phyloP scores from a whole-genome alignment of 352 stramenopile species.

The Pythium phragmitis region DNA sequence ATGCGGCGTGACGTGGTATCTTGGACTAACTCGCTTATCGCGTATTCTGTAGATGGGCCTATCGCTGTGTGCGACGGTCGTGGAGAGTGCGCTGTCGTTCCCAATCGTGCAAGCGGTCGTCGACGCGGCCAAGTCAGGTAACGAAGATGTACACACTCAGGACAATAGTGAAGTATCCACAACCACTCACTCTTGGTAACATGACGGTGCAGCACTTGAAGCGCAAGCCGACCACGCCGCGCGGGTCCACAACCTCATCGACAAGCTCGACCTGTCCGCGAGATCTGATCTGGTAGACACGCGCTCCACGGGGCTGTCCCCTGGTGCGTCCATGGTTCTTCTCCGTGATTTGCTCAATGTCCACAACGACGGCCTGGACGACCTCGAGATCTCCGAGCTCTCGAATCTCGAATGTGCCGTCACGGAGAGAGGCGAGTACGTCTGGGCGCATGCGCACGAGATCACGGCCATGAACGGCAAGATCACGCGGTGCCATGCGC shows the following conservation, averaged over 20 bases:
- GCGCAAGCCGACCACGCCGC: neutral
- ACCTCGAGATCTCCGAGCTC: constrained; percentile 7
- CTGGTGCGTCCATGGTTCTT: neutral
- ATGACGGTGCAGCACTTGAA: too few species aligned
- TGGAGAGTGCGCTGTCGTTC: neutral
- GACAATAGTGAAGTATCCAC: too few species aligned
- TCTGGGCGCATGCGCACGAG: constrained; percentile 12
- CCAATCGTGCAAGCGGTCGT: constrained; percentile 2
- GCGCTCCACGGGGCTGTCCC: neutral
- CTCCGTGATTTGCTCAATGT: constrained; percentile 16
- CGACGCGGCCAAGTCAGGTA: constrained; percentile 1
- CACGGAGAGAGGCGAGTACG: constrained; percentile 11
- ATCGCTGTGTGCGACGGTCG: constrained; percentile 11
- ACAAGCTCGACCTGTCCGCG: constrained; percentile 9
- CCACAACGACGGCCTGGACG: constrained; percentile 11
- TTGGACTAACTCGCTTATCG: neutral
- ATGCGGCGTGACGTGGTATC: neutral
- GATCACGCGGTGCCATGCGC: constrained; percentile 2
- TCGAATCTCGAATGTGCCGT: constrained; percentile 17
- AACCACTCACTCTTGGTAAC: too few species aligned
- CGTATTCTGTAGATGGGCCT: constrained; percentile 1
- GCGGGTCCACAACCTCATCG: constrained; percentile 21
- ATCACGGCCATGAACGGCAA: constrained; percentile 8
- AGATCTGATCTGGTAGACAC: neutral
- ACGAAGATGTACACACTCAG: neutral